A percentile compares a stretch with the other conserved stretches of the same genome.
These are phyloP conservation scores for Metschnikowia continentalis DNA, from an alignment of 805 yeast genomes.

Conservation along the genomic window DNA sequence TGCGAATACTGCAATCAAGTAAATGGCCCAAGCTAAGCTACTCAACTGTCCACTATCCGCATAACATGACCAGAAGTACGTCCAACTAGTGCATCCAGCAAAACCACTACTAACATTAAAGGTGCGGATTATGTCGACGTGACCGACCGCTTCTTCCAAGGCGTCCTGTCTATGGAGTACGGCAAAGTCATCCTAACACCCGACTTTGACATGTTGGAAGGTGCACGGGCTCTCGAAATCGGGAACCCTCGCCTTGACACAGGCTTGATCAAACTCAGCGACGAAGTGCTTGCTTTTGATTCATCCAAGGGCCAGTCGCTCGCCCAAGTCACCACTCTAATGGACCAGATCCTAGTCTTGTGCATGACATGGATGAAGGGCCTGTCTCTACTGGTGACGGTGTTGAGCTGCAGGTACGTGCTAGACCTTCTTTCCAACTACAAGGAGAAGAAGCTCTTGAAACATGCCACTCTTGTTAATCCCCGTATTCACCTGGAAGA, in stretches of 20 bases:
- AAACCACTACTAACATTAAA: not conserved
- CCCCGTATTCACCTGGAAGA: conserved; percentile 9
- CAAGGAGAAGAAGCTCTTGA: conserved; percentile 15
- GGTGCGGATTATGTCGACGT: conserved; percentile 38
- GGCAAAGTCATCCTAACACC: conserved; percentile 58
- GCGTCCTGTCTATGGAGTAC: conserved; percentile 22
- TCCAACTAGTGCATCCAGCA: not conserved
- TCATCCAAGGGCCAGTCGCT: conserved; percentile 33
- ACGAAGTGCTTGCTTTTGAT: conserved; percentile 46
- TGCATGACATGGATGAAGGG: conserved; percentile 74
- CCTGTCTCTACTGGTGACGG: conserved; percentile 69
- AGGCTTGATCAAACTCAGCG: conserved; percentile 50
- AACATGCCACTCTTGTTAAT: conserved; percentile 7
- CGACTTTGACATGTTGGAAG: conserved; percentile 66
- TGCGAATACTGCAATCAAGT: not conserved
- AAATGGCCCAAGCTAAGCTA: not conserved
- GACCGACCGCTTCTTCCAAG: conserved; percentile 46
- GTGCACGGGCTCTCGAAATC: conserved; percentile 84
- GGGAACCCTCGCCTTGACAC: conserved; percentile 73
- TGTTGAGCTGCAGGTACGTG: conserved; percentile 71
- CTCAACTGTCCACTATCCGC: not conserved
- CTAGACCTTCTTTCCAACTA: conserved; percentile 51
- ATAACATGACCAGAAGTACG: not conserved
- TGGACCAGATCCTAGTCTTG: conserved; percentile 50
- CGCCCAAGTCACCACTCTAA: conserved; percentile 45